phyloP scores from a whole-genome alignment of 305 asterid genomes.

The Solanum aculeatissimum region DNA sequence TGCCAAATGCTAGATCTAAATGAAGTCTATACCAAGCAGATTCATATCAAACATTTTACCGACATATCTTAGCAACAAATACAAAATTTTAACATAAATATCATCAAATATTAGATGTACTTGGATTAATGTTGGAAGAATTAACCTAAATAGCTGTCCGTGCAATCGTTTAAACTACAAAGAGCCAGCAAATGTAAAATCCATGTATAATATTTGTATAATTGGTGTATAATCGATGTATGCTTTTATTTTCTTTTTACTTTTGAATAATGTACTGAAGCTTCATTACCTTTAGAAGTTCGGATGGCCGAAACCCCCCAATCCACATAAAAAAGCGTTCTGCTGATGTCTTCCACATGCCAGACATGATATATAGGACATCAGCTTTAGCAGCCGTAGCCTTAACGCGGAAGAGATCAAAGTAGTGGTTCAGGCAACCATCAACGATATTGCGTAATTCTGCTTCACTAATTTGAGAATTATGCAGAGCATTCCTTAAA shows the following conservation, averaged over 20 bases:
- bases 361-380: slow-evolving; percentile 68
- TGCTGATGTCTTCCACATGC: slow-evolving; percentile 81
- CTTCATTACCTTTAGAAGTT: slow-evolving; percentile 56
- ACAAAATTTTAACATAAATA: not conserved
- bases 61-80: not conserved
- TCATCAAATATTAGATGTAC: not conserved
- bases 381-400: slow-evolving; percentile 69
- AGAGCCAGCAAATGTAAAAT: not conserved
- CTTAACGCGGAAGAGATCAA: slow-evolving; percentile 61
- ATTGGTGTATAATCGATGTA: too few species aligned
- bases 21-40: too few species aligned
- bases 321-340: slow-evolving; percentile 94
- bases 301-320: slow-evolving; percentile 92
- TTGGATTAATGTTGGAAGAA: not conserved
- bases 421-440: slow-evolving; percentile 52
- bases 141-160: not conserved
- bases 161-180: not conserved
- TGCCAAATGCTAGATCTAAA: not conserved
- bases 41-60: not conserved
- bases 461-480: slow-evolving; percentile 36
- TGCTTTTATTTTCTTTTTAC: too few species aligned
- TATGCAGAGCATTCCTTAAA: slow-evolving; percentile 47
- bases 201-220: not conserved
- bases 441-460: slow-evolving; percentile 52
- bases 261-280: not conserved